Percentiles rank a stretch among this genome's conserved stretches.
Conservation (phyloP, 495 filamentous ascomycete species). For the Terfezia boudieri region DNA sequence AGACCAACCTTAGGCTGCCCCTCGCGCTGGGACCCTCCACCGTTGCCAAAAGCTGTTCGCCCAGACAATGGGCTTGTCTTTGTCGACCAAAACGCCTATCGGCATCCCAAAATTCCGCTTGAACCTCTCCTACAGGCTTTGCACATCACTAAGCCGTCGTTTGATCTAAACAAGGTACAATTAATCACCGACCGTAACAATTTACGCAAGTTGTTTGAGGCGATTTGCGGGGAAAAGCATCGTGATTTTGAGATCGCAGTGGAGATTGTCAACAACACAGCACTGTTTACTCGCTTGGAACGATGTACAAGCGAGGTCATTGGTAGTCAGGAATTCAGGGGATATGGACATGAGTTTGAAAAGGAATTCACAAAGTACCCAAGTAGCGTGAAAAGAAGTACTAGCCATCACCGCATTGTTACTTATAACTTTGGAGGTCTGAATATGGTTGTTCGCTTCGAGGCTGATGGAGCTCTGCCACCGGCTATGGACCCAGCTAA, state of each 20-base stretch:
- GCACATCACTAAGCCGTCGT: conserved; percentile 23
- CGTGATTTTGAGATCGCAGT: not conserved
- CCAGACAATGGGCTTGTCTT: conserved; percentile 23
- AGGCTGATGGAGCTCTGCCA: not conserved
- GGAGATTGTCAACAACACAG: too few species aligned
- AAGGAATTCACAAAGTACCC: not conserved
- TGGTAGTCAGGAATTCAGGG: not conserved
- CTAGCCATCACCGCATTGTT: not conserved
- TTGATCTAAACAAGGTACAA: conserved; percentile 24
- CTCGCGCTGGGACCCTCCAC: too few species aligned
- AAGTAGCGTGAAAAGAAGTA: not conserved
- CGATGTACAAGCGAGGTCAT: too few species aligned
- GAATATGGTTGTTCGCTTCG: not conserved
- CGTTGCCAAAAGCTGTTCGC: too few species aligned
- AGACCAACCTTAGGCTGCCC: too few species aligned
- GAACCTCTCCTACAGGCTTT: conserved; percentile 31
- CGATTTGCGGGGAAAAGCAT: too few species aligned
- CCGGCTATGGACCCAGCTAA: too few species aligned
- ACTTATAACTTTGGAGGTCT: not conserved
- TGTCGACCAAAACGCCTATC: conserved; percentile 25
- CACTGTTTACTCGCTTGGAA: too few species aligned
- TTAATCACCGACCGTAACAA: conserved; percentile 32
- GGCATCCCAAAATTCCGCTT: conserved; percentile 24
- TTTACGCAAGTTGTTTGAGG: conserved; percentile 27
- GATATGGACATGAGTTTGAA: not conserved